Evolutionary conservation across 2,329 filamentous ascomycete species (phyloP).

Genomic region (Aspergillus pseudotamarii): DNA sequence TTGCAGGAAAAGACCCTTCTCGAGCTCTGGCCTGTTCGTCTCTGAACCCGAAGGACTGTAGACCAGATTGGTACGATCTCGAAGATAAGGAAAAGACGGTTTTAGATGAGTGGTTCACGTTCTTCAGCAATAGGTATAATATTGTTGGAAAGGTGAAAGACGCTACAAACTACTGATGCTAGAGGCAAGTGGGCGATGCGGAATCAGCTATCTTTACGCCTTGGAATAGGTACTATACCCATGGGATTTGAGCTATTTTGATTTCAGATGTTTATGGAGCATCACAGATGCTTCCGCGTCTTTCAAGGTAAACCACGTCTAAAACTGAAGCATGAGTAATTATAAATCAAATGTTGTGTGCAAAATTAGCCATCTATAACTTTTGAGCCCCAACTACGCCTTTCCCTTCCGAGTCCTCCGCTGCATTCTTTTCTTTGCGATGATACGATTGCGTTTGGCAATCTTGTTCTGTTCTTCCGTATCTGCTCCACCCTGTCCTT

Average conservation of each 20-base stretch:
- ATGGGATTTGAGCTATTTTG: not conserved
- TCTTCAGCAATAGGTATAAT: conserved; percentile 97
- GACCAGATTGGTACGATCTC: conserved; percentile 79
- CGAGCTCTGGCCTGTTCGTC: conserved; percentile 85
- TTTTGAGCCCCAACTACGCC: conserved; percentile 21
- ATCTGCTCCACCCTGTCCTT: conserved; percentile 25
- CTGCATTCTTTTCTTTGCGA: conserved; percentile 80
- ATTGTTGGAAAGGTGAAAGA: conserved; percentile 57
- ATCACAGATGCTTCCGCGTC: conserved; percentile 20
- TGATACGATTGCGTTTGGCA: conserved; percentile 72
- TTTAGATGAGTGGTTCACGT: conserved; percentile 90
- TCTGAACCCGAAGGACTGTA: conserved; percentile 80
- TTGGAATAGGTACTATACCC: conserved; percentile 3
- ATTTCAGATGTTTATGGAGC: not conserved
- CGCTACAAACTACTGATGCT: conserved; percentile 38
- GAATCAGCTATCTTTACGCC: not conserved
- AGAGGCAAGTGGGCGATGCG: not conserved
- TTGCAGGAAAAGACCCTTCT: conserved; percentile 95
- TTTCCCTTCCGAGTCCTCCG: conserved; percentile 63
- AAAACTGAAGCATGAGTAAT: conserved; percentile 5
- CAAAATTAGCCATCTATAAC: conserved; percentile 14
- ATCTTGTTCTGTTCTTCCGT: conserved; percentile 55
- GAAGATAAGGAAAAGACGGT: conserved; percentile 81
- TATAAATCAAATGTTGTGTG: conserved; percentile 14
- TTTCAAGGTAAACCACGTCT: conserved; percentile 1